Evolutionary conservation across 495 filamentous ascomycete genomes (phyloP).

Genomic region (Xylaria castorea): DNA sequence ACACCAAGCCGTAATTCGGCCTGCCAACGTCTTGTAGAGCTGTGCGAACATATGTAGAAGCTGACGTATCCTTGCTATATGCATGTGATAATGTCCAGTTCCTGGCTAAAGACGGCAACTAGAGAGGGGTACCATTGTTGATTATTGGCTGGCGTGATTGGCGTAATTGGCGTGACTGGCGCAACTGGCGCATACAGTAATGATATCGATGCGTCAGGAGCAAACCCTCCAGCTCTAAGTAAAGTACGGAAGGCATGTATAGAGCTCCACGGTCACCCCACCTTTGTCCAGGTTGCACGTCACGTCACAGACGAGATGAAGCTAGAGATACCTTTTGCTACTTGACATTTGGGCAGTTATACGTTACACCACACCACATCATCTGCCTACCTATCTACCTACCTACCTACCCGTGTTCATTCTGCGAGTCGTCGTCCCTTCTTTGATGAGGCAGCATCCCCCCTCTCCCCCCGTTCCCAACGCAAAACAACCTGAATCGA

Average conservation of each 20-base stretch:
- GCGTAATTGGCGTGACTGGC: slow-evolving; percentile 17
- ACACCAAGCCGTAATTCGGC: slow-evolving; percentile 1
- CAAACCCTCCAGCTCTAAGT: slow-evolving; percentile 38
- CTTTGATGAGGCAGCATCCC: background rate
- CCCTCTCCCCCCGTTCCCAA: background rate
- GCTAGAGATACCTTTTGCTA: background rate
- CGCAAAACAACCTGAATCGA: background rate
- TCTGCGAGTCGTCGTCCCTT: background rate
- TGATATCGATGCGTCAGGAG: slow-evolving; percentile 30
- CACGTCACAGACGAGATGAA: background rate
- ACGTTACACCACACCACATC: background rate
- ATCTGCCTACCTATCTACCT: background rate
- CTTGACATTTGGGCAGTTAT: background rate
- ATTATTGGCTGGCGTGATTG: slow-evolving; percentile 28
- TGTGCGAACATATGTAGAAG: background rate
- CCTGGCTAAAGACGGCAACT: slow-evolving; percentile 22
- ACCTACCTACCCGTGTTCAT: background rate
- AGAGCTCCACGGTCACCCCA: slow-evolving; percentile 9
- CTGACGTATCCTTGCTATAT: background rate
- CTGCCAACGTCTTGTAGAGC: background rate
- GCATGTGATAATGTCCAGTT: background rate
- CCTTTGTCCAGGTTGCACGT: slow-evolving; percentile 5
- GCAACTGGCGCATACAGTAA: too few species aligned
- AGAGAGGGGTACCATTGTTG: background rate
- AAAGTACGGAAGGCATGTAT: background rate